These are phyloP conservation scores for Cordyceps javanica DNA, from an alignment of 2,329 filamentous ascomycete species.

Conservation along the genomic window DNA sequence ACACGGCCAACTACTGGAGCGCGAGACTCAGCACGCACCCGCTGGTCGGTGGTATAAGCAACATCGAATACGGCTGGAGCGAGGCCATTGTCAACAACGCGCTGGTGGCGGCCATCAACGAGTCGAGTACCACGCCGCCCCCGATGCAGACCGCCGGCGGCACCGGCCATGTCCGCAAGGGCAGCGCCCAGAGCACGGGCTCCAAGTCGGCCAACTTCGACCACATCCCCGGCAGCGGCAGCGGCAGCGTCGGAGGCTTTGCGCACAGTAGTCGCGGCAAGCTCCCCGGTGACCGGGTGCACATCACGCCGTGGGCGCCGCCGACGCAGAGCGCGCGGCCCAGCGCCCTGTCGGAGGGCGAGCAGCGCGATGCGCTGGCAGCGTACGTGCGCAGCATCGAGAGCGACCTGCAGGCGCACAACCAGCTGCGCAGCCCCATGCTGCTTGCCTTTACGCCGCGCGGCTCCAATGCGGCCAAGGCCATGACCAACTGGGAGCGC, in stretches of 20 bases:
- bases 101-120: slow-evolving; percentile 47
- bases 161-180: slow-evolving; percentile 32
- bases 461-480: slow-evolving; percentile 71
- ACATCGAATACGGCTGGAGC: slow-evolving; percentile 96
- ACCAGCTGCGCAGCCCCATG: slow-evolving; percentile 82
- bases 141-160: slow-evolving; percentile 22
- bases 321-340: slow-evolving; percentile 87
- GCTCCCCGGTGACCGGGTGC: slow-evolving; percentile 76
- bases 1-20: slow-evolving; percentile 95
- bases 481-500: slow-evolving; percentile 95
- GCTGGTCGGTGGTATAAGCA: slow-evolving; percentile 85
- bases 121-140: slow-evolving; percentile 26
- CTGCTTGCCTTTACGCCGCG: slow-evolving; percentile 82
- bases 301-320: slow-evolving; percentile 82
- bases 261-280: slow-evolving; percentile 44
- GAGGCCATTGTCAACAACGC: slow-evolving; percentile 67
- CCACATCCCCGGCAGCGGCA: slow-evolving; percentile 35
- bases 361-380: slow-evolving; percentile 70
- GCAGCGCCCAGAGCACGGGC: slow-evolving; percentile 45
- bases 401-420: slow-evolving; percentile 78
- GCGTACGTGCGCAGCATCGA: slow-evolving; percentile 82
- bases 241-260: slow-evolving; percentile 34
- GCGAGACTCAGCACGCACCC: slow-evolving; percentile 91
- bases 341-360: slow-evolving; percentile 68
- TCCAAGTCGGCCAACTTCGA: slow-evolving; percentile 56